Percentiles rank a stretch among this genome's conserved stretches.
Conservation (phyloP, 2,329 filamentous ascomycete genomes). For the Diaporthe ilicicola region DNA sequence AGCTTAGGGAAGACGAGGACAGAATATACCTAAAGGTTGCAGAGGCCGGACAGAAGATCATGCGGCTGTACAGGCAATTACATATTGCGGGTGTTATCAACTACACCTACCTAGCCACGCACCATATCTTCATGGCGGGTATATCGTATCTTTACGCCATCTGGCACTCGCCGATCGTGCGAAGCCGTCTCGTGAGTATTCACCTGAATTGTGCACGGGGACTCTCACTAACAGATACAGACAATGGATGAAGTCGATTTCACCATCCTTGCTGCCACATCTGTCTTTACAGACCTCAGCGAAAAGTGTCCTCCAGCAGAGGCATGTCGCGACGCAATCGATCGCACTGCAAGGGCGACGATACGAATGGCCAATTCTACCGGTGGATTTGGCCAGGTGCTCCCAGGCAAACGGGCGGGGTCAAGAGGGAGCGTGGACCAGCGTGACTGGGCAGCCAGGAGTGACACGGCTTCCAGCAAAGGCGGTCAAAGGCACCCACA, state of each 20-base stretch:
- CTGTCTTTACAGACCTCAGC: conserved; percentile 88
- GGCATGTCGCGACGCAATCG: conserved; percentile 93
- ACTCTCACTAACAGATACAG: conserved; percentile 49
- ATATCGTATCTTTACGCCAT: conserved; percentile 97
- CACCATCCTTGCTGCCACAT: conserved; percentile 91
- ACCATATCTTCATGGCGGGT: conserved; percentile 97
- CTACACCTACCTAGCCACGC: conserved; percentile 94
- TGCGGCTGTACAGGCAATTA: conserved; percentile 89
- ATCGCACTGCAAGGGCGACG: conserved; percentile 93
- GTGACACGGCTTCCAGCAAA: conserved; percentile 39
- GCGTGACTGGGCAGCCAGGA: conserved; percentile 43
- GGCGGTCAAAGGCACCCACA: conserved; percentile 36
- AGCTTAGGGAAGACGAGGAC: conserved; percentile 84
- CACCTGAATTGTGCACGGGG: too few species aligned
- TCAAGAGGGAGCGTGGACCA: conserved; percentile 36
- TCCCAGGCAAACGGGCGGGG: conserved; percentile 21
- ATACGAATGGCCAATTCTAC: conserved; percentile 93
- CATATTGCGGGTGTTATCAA: conserved; percentile 91
- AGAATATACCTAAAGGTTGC: conserved; percentile 93
- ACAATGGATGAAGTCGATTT: conserved; percentile 98
- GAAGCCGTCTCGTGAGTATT: conserved; percentile 80
- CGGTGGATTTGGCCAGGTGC: conserved; percentile 74
- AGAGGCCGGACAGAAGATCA: conserved; percentile 90
- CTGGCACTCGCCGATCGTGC: conserved; percentile 92
- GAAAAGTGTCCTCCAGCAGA: conserved; percentile 96